Evolutionary conservation across 2,329 filamentous ascomycete genomes (phyloP), one percentile per base, ranked within the genome.

Genomic region (Neoarthrinium moseri): DNA sequence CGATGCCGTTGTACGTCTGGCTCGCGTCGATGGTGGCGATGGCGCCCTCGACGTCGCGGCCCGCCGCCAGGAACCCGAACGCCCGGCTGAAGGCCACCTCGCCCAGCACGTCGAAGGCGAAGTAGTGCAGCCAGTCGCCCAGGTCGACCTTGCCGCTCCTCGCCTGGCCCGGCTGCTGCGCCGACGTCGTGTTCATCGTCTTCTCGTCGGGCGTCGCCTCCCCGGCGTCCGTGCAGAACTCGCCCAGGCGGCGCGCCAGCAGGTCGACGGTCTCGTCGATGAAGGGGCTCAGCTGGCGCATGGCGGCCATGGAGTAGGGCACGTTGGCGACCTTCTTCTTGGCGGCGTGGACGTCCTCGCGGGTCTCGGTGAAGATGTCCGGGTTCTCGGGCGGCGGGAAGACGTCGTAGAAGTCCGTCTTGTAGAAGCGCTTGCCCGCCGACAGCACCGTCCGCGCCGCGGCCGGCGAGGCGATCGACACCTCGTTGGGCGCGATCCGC

Each of bases 311-410:
- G 58, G 69, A 72, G 58, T 78, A 79, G 0, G 74, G 72, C 27
- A 73, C 70, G 39, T 73, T 74, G 52, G 71, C 72, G 4, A 75
- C 71, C 56, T 73, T 70, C 62, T 80, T 80, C 68, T 78, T 79
- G 48, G 69, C 66, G 0, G 75, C 74, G 56, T 81, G 77, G n/a
- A 75, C 71, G 6, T 71, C 66, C 60, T 80, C 76, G 43, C 75
- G 66, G 13, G 67, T 72, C 58, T 80, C 77, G 32, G 77, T 80
- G 61, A 80, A 80, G 57, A 80, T 79, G 49, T 80, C 77, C 5
- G 77, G 75, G 61, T 80, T 78, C 60, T 78, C 74, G 0, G 74
- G 71, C 4, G 77, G 77, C 23, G 76, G 76, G 55, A 80, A 80
- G 6, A 80, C 76, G 30, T 59, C 64, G 55, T 78, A 78, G 51